phyloP scores from a whole-genome alignment of 2,329 filamentous ascomycete genomes.

The Esteya vermicola region DNA sequence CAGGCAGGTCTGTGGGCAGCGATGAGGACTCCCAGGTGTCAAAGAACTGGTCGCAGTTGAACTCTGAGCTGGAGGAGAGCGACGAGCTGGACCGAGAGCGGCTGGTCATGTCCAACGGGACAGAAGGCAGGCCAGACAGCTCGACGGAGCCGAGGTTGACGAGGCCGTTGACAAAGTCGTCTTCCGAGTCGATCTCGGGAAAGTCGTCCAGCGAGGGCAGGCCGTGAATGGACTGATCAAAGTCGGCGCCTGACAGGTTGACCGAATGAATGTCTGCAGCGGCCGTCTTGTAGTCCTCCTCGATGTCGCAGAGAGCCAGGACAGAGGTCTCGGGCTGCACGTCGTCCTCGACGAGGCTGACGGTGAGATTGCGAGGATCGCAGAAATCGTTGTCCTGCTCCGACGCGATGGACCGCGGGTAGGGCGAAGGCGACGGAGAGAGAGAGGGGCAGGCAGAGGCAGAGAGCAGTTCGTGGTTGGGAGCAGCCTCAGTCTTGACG shows the following conservation, averaged over 20 bases:
- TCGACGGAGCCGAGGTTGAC: constrained; percentile 51
- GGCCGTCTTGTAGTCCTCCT: too few species aligned
- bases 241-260: too few species aligned
- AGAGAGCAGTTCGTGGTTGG: constrained; percentile 54
- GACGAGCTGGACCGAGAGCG: constrained; percentile 54
- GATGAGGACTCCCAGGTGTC: constrained; percentile 53
- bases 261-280: too few species aligned
- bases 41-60: constrained; percentile 44
- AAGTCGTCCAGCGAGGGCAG: constrained; percentile 71
- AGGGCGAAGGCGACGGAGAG: constrained; percentile 73
- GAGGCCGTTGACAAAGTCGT: constrained; percentile 66
- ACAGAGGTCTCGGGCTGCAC: constrained; percentile 48
- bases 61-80: constrained; percentile 62
- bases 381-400: constrained; percentile 74
- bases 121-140: constrained; percentile 23
- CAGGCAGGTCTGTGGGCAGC: constrained; percentile 44
- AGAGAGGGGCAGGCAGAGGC: constrained; percentile 59
- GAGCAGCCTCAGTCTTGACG: constrained; percentile 47
- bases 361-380: constrained; percentile 79
- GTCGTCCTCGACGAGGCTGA: constrained; percentile 39
- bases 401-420: constrained; percentile 52
- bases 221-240: constrained; percentile 35
- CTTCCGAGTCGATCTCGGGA: constrained; percentile 81
- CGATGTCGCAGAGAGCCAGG: constrained; percentile 44
- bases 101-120: constrained; percentile 18